Conservation (phyloP, 208 protist species). For the Leishmania braziliensis region DNA sequence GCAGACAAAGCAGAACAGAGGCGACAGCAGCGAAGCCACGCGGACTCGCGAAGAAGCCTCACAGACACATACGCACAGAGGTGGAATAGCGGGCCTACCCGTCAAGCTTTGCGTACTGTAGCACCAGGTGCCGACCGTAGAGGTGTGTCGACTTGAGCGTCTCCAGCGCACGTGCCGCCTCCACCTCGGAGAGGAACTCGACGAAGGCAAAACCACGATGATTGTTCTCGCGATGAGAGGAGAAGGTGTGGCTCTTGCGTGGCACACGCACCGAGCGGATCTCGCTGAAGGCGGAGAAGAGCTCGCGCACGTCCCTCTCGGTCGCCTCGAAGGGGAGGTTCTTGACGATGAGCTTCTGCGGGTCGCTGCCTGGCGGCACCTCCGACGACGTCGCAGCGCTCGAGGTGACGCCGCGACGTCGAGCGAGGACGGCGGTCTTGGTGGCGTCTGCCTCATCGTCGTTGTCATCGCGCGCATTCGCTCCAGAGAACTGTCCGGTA, state of each 20-base stretch:
- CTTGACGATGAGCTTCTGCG: constrained; percentile 96
- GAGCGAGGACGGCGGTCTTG: constrained; percentile 34
- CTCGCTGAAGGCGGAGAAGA: constrained; percentile 96
- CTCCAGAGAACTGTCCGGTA: background rate
- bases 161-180: constrained; percentile 94
- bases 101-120: constrained; percentile 96
- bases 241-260: constrained; percentile 90
- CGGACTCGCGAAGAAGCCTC: background rate
- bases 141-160: constrained; percentile 95
- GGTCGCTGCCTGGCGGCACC: constrained; percentile 81
- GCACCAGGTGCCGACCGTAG: constrained; percentile 97
- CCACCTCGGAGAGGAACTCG: constrained; percentile 96
- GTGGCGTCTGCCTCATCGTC: constrained; percentile 32
- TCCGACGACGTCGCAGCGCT: background rate
- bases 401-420: constrained; percentile 9
- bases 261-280: constrained; percentile 97
- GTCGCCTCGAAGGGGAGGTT: constrained; percentile 99
- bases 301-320: constrained; percentile 94
- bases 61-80: background rate
- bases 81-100: constrained; percentile 9
- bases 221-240: constrained; percentile 82
- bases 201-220: constrained; percentile 98
- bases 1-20: background rate
- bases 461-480: constrained; percentile 10
- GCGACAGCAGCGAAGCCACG: background rate